phyloP scores from a whole-genome alignment of 495 filamentous ascomycete genomes.

The Parathielavia hyrcaniae region DNA sequence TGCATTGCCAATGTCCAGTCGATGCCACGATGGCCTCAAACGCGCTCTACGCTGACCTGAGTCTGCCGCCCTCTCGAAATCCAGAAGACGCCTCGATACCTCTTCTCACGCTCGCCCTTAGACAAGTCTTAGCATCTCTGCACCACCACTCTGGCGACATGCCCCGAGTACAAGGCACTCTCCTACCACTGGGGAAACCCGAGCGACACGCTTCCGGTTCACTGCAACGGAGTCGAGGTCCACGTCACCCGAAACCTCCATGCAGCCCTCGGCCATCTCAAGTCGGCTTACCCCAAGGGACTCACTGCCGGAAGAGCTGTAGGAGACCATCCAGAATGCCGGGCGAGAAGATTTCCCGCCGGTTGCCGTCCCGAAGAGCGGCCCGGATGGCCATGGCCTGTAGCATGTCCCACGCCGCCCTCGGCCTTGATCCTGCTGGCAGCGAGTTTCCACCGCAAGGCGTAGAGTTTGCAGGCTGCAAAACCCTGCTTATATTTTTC shows the following conservation, averaged over 20 bases:
- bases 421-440: background rate
- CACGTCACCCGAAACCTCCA: background rate
- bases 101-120: background rate
- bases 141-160: background rate
- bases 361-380: background rate
- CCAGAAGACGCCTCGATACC: background rate
- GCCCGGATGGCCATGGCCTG: background rate
- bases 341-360: background rate
- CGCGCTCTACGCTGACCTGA: background rate
- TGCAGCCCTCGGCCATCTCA: background rate
- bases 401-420: background rate
- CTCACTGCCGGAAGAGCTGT: background rate
- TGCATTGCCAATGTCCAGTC: background rate
- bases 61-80: background rate
- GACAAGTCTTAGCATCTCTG: background rate
- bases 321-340: background rate
- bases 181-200: background rate
- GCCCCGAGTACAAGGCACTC: background rate
- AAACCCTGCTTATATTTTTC: background rate
- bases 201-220: background rate
- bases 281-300: background rate
- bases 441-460: background rate
- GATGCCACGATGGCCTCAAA: background rate
- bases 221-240: background rate
- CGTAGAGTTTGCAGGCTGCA: background rate